Percentiles rank a stretch among this genome's conserved stretches.
Conservation (phyloP, 768 basidiomycete genomes). For the Termitomyces sp. region DNA sequence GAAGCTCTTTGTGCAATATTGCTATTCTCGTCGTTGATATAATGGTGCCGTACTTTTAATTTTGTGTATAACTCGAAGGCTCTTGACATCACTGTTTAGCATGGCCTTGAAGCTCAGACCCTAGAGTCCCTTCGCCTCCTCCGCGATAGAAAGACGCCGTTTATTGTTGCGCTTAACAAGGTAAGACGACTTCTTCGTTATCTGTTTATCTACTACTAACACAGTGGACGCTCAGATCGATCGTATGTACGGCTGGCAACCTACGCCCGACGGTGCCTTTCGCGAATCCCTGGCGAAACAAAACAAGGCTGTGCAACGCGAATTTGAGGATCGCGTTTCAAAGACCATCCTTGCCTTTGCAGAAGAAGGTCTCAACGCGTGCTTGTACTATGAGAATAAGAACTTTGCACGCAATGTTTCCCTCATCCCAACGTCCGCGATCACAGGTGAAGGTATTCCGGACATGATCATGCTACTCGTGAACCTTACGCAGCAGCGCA, state of each 20-base stretch:
- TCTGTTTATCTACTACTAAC: background rate
- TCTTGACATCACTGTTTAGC: conserved; percentile 39
- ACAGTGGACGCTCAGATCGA: conserved; percentile 64
- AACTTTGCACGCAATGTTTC: conserved; percentile 92
- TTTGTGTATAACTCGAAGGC: background rate
- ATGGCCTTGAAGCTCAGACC: conserved; percentile 97
- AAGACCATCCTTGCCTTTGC: conserved; percentile 91
- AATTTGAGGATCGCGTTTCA: conserved; percentile 85
- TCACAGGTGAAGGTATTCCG: conserved; percentile 97
- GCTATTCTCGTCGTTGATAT: conserved; percentile 99
- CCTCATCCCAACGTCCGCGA: conserved; percentile 94
- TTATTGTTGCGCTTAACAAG: conserved; percentile 98
- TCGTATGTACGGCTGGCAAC: conserved; percentile 92
- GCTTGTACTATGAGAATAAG: conserved; percentile 97
- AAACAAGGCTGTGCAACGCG: conserved; percentile 70
- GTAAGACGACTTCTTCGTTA: conserved; percentile 25
- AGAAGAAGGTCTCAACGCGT: conserved; percentile 92
- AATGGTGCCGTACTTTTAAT: conserved; percentile 49
- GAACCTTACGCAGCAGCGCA: conserved; percentile 95
- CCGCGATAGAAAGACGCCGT: conserved; percentile 91
- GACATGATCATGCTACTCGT: conserved; percentile 99
- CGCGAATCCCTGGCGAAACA: conserved; percentile 87
- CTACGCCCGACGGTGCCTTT: conserved; percentile 79
- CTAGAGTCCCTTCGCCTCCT: conserved; percentile 92
- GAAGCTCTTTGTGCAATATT: conserved; percentile 97